phyloP scores from a whole-genome alignment of 805 yeast species.

The Cephaloascus albidus region DNA sequence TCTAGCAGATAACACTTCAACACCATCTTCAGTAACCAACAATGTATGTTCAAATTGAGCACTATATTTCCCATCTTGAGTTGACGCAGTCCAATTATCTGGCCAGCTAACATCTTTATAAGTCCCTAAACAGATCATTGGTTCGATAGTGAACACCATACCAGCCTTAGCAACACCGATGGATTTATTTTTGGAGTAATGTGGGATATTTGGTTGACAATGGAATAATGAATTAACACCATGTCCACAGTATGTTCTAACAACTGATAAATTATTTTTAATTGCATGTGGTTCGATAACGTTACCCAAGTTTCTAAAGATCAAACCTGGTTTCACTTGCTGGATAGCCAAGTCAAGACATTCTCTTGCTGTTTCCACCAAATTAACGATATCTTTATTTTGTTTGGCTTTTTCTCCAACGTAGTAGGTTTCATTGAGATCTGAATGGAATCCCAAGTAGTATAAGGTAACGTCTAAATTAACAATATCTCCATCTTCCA shows the following conservation, averaged over 20 bases:
- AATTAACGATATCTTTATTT: slow-evolving; percentile 75
- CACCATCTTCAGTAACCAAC: slow-evolving; percentile 88
- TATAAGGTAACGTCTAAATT: slow-evolving; percentile 84
- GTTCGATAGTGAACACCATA: slow-evolving; percentile 94
- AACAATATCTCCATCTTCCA: slow-evolving; percentile 90
- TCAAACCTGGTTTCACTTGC: slow-evolving; percentile 82
- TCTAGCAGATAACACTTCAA: slow-evolving; percentile 82
- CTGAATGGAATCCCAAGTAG: slow-evolving; percentile 87
- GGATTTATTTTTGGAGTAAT: slow-evolving; percentile 88
- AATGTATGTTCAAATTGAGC: slow-evolving; percentile 96
- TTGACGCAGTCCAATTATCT: slow-evolving; percentile 92
- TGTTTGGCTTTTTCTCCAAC: slow-evolving; percentile 82
- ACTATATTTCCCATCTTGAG: slow-evolving; percentile 80
- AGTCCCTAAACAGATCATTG: slow-evolving; percentile 86
- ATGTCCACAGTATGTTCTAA: slow-evolving; percentile 88
- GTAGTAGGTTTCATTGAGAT: slow-evolving; percentile 92
- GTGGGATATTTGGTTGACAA: slow-evolving; percentile 87
- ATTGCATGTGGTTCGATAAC: slow-evolving; percentile 81
- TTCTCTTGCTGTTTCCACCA: slow-evolving; percentile 85
- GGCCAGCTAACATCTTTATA: slow-evolving; percentile 88
- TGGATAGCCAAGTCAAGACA: slow-evolving; percentile 77
- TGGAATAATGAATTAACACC: slow-evolving; percentile 86
- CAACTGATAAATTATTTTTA: slow-evolving; percentile 73
- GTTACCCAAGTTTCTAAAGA: slow-evolving; percentile 81
- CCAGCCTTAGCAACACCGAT: slow-evolving; percentile 94